phyloP scores from a whole-genome alignment of 2,329 filamentous ascomycete species.

The Talaromyces sp. region DNA sequence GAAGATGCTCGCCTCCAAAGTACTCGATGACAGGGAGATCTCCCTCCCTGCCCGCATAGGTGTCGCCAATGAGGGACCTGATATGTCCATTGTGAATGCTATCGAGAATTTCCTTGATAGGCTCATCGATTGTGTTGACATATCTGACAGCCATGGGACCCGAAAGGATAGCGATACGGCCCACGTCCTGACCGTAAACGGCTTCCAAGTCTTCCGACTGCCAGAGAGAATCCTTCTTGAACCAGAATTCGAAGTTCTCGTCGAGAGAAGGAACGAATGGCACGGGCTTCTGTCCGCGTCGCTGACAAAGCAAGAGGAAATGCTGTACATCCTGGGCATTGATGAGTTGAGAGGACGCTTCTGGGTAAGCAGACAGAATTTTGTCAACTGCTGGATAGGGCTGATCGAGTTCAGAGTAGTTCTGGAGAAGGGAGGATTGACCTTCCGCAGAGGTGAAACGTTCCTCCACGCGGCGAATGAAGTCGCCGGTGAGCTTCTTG shows the following conservation, averaged over 20 bases:
- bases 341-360: conserved; percentile 85
- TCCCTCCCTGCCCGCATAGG: conserved; percentile 70
- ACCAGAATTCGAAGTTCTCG: conserved; percentile 97
- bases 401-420: conserved; percentile 78
- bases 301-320: conserved; percentile 88
- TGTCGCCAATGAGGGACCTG: conserved; percentile 68
- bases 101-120: conserved; percentile 90
- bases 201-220: conserved; percentile 97
- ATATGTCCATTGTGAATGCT: conserved; percentile 88
- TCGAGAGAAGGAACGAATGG: conserved; percentile 95
- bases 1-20: conserved; percentile 78
- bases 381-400: conserved; percentile 75
- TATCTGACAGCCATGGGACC: conserved; percentile 90
- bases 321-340: conserved; percentile 98
- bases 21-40: conserved; percentile 86
- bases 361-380: conserved; percentile 78
- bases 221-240: conserved; percentile 99
- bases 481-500: conserved; percentile 80
- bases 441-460: conserved; percentile 74
- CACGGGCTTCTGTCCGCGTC: conserved; percentile 89
- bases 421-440: conserved; percentile 80
- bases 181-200: conserved; percentile 92
- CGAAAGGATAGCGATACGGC: conserved; percentile 91
- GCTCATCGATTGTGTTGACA: conserved; percentile 85
- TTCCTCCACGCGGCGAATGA: conserved; percentile 94